These are phyloP conservation scores for Oryza brachyantha DNA, from an alignment of 176 grass and related monocot species.

Conservation along the genomic window DNA sequence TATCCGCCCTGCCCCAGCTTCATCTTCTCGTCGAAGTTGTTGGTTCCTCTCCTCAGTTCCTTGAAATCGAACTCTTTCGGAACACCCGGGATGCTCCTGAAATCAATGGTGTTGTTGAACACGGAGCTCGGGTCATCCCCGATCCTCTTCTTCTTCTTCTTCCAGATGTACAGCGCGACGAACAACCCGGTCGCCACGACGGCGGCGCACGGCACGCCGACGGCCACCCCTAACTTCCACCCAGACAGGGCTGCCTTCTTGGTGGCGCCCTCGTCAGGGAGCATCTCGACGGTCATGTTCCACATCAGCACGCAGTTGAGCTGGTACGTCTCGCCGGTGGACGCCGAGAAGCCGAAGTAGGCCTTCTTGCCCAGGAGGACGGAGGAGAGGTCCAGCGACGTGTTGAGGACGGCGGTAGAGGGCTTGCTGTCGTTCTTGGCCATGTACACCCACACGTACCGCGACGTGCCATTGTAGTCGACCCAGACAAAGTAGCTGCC, in stretches of 20 bases:
- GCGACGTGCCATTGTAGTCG: slow-evolving; percentile 64
- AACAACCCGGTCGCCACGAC: slow-evolving; percentile 36
- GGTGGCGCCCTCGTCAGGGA: not conserved
- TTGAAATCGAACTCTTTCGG: slow-evolving; percentile 77
- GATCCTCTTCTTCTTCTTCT: slow-evolving; percentile 37
- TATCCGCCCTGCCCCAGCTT: slow-evolving; percentile 87
- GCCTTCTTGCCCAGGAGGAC: slow-evolving; percentile 2
- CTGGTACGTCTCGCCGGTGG: slow-evolving; percentile 60
- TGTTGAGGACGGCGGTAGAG: slow-evolving; percentile 30
- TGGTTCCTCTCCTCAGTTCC: slow-evolving; percentile 71
- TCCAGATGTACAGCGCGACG: slow-evolving; percentile 41
- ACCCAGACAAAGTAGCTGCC: slow-evolving; percentile 60
- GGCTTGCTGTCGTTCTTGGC: slow-evolving; percentile 9
- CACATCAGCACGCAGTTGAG: slow-evolving; percentile 84
- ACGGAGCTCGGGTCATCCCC: slow-evolving; percentile 42
- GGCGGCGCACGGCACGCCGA: slow-evolving; percentile 44
- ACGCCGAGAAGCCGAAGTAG: slow-evolving; percentile 89
- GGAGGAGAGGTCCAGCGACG: slow-evolving; percentile 55
- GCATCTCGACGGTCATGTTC: slow-evolving; percentile 69
- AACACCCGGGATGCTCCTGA: slow-evolving; percentile 72
- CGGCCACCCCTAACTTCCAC: slow-evolving; percentile 39
- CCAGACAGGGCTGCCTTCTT: not conserved
- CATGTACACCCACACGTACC: slow-evolving; percentile 62
- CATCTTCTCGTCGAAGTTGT: slow-evolving; percentile 86
- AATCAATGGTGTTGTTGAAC: slow-evolving; percentile 27